These are phyloP conservation scores for Colletotrichum godetiae DNA, from an alignment of 2,329 filamentous ascomycete species.

Conservation along the genomic window DNA sequence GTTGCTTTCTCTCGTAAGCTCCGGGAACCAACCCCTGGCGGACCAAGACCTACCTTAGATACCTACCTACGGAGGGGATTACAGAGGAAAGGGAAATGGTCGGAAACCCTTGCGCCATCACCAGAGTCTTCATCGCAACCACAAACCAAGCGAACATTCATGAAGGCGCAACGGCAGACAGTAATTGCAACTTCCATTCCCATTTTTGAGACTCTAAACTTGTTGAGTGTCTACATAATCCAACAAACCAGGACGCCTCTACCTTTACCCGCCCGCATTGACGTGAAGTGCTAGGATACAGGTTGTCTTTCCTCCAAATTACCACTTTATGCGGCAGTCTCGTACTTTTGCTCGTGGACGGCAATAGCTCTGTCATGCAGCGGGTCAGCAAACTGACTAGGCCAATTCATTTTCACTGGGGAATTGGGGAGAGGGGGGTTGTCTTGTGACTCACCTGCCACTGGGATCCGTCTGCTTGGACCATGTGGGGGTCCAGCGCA, in stretches of 20 bases:
- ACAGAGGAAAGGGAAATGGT: not conserved
- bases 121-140: not conserved
- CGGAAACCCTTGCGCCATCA: not conserved
- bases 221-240: conserved; percentile 33
- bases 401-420: not conserved
- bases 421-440: not conserved
- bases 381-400: conserved; percentile 20
- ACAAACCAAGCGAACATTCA: not conserved
- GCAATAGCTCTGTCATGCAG: conserved; percentile 72
- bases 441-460: conserved; percentile 73
- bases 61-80: not conserved
- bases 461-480: conserved; percentile 95
- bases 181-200: conserved; percentile 7
- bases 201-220: conserved; percentile 26
- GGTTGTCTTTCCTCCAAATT: conserved; percentile 23
- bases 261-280: conserved; percentile 31
- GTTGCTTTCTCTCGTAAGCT: not conserved
- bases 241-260: conserved; percentile 32
- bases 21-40: conserved; percentile 7
- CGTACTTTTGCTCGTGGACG: conserved; percentile 81
- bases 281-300: conserved; percentile 31
- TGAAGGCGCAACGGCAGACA: not conserved
- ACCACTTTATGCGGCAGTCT: conserved; percentile 54
- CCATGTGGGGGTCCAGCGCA: conserved; percentile 98
- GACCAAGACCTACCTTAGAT: not conserved